Percentiles rank a stretch among this genome's conserved stretches.
phyloP scores from a whole-genome alignment of 169 alveolate genomes.

The Plasmodium sp. region DNA sequence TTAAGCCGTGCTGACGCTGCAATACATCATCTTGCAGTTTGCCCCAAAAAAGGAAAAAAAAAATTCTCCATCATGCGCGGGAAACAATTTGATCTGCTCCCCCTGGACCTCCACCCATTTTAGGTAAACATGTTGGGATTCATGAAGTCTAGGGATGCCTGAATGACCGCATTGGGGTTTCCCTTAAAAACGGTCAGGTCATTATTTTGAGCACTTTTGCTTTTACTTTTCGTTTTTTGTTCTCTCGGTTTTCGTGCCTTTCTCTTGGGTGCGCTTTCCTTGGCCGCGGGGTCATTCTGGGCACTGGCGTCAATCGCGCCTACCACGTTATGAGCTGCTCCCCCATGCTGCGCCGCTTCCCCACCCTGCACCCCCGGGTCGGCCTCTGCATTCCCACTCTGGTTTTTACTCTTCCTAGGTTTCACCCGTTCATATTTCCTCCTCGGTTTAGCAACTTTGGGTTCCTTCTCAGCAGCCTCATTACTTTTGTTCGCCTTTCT shows the following conservation, averaged over 20 bases:
- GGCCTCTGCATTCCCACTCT: neutral
- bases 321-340: neutral
- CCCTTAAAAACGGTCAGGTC: slow-evolving; percentile 9
- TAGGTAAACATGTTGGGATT: slow-evolving; percentile 59
- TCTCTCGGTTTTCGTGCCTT: slow-evolving; percentile 40
- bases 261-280: neutral
- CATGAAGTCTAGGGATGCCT: slow-evolving; percentile 56
- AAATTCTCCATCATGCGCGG: neutral
- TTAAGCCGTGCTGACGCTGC: neutral
- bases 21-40: neutral
- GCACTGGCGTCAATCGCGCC: neutral
- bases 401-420: slow-evolving; percentile 38
- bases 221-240: slow-evolving; percentile 13
- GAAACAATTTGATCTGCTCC: neutral
- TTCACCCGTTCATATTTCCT: slow-evolving; percentile 64
- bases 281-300: neutral
- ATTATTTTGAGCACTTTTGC: neutral
- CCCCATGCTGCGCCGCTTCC: neutral
- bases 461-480: slow-evolving; percentile 19
- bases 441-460: slow-evolving; percentile 51
- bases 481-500: slow-evolving; percentile 3
- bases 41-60: neutral
- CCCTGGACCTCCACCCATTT: neutral
- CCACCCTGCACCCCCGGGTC: neutral
- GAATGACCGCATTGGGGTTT: slow-evolving; percentile 13